Evolutionary conservation across 2,329 filamentous ascomycete genomes (phyloP), one percentile per base, ranked within the genome.

Genomic region (Trichoderma atroviride): DNA sequence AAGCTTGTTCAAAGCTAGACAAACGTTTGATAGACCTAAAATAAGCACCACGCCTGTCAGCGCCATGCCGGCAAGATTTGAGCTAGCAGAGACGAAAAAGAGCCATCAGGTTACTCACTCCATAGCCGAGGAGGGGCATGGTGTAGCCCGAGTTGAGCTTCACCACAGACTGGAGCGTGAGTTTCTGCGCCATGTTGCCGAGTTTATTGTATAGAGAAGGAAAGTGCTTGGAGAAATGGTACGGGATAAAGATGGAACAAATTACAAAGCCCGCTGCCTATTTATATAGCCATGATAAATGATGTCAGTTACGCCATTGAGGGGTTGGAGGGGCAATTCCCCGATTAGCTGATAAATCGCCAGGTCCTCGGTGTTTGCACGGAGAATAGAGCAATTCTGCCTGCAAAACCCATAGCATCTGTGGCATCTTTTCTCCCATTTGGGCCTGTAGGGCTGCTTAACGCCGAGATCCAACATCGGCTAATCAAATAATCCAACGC

Each of bases 61-160:
- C 63, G 58, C 63, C 53, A 33, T 58, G 27, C 29, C 27, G 37
- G 53, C 52, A 52, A 33, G 52, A 24, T 37, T 5, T 47, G 58
- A 27, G 37, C 11, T 53, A 24, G 37, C 35, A 35, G 33, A 35
- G 33, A 35, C 33, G 5, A 19, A 4, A 4, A 16, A 24, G 35
- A 29, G 43, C 47, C 60, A 52, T 59, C 16, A 31, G 27, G 13
- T 19, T 19, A 79, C 85, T 74, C 79, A 87, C 86, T 63, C 86
- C 86, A 70, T 84, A 88, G 57, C 86, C 86, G 24, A 88, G 77
- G 10, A 79, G 78, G 1, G 86, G 86, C 2, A 88, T 81, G 64
- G 84, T 81, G 71, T 85, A 81, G 73, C 86, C 86, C 75, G 83
- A 88, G 74, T 83, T 84, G 69, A 88, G 81, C 80, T 86, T 87